phyloP scores from a whole-genome alignment of 306 rosid species.

The Lotus japonicus region DNA sequence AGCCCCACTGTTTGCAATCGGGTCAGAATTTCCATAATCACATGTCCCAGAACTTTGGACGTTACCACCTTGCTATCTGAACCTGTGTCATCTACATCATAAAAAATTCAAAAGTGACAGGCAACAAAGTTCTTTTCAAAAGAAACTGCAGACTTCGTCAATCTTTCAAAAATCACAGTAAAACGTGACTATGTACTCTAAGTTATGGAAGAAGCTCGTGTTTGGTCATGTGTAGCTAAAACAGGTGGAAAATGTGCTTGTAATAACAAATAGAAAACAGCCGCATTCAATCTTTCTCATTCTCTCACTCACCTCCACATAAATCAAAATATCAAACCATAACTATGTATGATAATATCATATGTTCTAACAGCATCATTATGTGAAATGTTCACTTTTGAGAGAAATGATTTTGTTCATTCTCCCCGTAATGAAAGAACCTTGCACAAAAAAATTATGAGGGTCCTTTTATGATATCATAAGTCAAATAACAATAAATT shows the following conservation, averaged over 20 bases:
- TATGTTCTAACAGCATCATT: too few relatives aligned
- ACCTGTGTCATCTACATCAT: constrained; percentile 62
- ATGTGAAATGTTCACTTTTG: too few relatives aligned
- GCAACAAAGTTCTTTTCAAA: constrained; percentile 38
- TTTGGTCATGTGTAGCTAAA: too few relatives aligned
- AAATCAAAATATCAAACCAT: too few relatives aligned
- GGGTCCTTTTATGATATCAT: background rate
- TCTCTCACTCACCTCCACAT: too few relatives aligned
- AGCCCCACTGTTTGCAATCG: constrained; percentile 28
- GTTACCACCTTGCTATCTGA: constrained; percentile 50
- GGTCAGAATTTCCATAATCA: constrained; percentile 27
- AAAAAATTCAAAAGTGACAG: constrained; percentile 74
- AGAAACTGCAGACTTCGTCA: constrained; percentile 33
- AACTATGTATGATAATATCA: too few relatives aligned
- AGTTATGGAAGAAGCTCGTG: too few relatives aligned
- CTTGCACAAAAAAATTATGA: background rate
- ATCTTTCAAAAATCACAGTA: constrained; percentile 42
- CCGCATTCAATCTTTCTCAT: too few relatives aligned
- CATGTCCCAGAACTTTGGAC: constrained; percentile 32
- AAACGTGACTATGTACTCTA: constrained; percentile 33
- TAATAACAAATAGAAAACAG: too few relatives aligned
- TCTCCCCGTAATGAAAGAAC: too few relatives aligned
- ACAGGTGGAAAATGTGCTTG: too few relatives aligned
- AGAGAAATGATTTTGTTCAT: too few relatives aligned
- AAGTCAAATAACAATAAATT: background rate